Conservation (phyloP, 805 yeast species). For the Pichia ethanolica region DNA sequence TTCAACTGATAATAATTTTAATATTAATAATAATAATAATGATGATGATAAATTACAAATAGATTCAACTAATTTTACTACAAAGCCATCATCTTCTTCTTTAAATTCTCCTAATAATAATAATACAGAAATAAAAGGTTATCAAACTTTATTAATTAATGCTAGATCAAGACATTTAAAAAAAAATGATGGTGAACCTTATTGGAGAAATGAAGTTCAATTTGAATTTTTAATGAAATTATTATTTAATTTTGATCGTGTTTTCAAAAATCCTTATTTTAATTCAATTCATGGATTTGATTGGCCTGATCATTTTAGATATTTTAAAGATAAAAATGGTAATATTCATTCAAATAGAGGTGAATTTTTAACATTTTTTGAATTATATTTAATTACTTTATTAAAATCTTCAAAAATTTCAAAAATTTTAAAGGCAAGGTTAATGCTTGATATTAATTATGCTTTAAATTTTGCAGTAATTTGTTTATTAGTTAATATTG, state of each 20-base stretch:
- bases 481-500: constrained; percentile 82
- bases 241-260: constrained; percentile 54
- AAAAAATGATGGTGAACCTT: constrained; percentile 87
- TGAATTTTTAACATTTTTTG: constrained; percentile 66
- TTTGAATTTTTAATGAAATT: constrained; percentile 63
- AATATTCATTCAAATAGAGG: constrained; percentile 21
- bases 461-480: constrained; percentile 29
- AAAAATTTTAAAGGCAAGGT: constrained; percentile 69
- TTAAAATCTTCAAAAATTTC: constrained; percentile 81
- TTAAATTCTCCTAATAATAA: background rate
- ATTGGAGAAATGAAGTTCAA: constrained; percentile 84
- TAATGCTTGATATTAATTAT: constrained; percentile 48
- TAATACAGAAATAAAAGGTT: constrained; percentile 18
- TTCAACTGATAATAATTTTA: background rate
- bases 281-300: constrained; percentile 29
- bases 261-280: constrained; percentile 59
- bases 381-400: constrained; percentile 72
- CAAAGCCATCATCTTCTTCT: background rate
- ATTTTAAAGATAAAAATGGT: constrained; percentile 21
- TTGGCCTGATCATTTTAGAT: constrained; percentile 29
- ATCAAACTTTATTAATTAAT: constrained; percentile 25
- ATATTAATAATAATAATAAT: too few relatives aligned
- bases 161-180: constrained; percentile 54
- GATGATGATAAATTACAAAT: background rate
- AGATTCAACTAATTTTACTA: too few relatives aligned